Conservation (phyloP, 2,329 filamentous ascomycete species). For the Orbilia blumenaviensis region DNA sequence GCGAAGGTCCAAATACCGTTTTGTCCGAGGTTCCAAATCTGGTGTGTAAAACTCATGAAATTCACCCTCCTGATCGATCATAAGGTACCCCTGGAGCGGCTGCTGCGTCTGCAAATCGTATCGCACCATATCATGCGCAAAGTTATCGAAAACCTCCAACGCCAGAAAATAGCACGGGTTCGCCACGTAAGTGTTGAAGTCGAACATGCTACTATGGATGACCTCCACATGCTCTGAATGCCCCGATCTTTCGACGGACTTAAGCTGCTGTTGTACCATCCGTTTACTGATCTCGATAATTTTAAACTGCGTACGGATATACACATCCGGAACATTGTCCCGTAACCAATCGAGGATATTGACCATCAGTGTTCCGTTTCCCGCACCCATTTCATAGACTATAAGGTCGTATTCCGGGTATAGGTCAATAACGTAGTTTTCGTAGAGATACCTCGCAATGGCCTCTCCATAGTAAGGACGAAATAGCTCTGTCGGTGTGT, state of each 20-base stretch:
- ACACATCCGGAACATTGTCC: slow-evolving; percentile 86
- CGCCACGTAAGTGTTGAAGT: slow-evolving; percentile 88
- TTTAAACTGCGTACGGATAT: slow-evolving; percentile 89
- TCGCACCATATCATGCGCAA: slow-evolving; percentile 91
- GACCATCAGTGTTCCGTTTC: slow-evolving; percentile 95
- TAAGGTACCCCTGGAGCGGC: slow-evolving; percentile 85
- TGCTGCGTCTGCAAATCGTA: slow-evolving; percentile 84
- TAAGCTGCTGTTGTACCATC: slow-evolving; percentile 80
- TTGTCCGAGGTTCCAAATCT: slow-evolving; percentile 80
- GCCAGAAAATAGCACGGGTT: slow-evolving; percentile 97
- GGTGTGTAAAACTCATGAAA: slow-evolving; percentile 94
- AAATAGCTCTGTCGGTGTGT: slow-evolving; percentile 97
- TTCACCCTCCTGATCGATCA: slow-evolving; percentile 84
- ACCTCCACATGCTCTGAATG: slow-evolving; percentile 90
- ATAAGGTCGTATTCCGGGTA: slow-evolving; percentile 97
- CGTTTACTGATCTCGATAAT: slow-evolving; percentile 93
- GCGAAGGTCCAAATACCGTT: slow-evolving; percentile 83
- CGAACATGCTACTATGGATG: slow-evolving; percentile 92
- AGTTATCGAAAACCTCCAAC: slow-evolving; percentile 98
- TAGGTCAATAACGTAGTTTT: slow-evolving; percentile 92
- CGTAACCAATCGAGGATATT: slow-evolving; percentile 98
- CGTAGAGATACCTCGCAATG: slow-evolving; percentile 92
- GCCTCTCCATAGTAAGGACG: slow-evolving; percentile 96
- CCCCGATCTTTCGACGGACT: slow-evolving; percentile 73
- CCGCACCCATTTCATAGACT: slow-evolving; percentile 98